Evolutionary conservation across 2,329 filamentous ascomycete species (phyloP).

Genomic region (Claviceps arundinis): DNA sequence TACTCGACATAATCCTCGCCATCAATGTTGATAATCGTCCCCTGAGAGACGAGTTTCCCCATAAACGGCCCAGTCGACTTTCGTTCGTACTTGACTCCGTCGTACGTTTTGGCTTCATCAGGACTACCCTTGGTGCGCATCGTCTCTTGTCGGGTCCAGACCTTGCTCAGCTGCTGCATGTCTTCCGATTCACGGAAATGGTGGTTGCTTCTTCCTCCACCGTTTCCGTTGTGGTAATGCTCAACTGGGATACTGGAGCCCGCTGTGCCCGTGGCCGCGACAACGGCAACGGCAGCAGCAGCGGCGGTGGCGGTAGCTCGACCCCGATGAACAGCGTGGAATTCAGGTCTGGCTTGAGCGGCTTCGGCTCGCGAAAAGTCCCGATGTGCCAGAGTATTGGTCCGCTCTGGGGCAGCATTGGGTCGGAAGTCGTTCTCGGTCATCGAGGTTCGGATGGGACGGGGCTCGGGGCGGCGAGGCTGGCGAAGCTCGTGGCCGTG

Average conservation of each 20-base stretch:
- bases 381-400: constrained; percentile 34
- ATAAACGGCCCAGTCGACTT: constrained; percentile 47
- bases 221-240: constrained; percentile 11
- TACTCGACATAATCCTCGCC: constrained; percentile 57
- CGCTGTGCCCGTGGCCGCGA: constrained; percentile 6
- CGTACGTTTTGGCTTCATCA: constrained; percentile 43
- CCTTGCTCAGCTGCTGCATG: constrained; percentile 38
- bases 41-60: constrained; percentile 49
- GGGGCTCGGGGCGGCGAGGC: constrained; percentile 26
- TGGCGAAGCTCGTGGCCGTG: constrained; percentile 29
- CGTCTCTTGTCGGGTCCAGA: constrained; percentile 42
- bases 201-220: constrained; percentile 9
- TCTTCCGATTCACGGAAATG: constrained; percentile 34
- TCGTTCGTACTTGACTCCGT: constrained; percentile 49
- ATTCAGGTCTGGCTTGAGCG: constrained; percentile 36
- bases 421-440: constrained; percentile 10
- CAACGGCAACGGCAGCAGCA: constrained; percentile 11
- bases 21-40: constrained; percentile 49
- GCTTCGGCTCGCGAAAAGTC: constrained; percentile 40
- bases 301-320: constrained; percentile 17
- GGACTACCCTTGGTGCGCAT: constrained; percentile 27
- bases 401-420: constrained; percentile 28
- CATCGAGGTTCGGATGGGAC: constrained; percentile 16
- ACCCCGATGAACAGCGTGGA: constrained; percentile 30
- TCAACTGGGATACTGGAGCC: constrained; percentile 8